These are phyloP conservation scores for Sisymbrium altissimum DNA, from an alignment of 345 rosid species.

Conservation along the genomic window DNA sequence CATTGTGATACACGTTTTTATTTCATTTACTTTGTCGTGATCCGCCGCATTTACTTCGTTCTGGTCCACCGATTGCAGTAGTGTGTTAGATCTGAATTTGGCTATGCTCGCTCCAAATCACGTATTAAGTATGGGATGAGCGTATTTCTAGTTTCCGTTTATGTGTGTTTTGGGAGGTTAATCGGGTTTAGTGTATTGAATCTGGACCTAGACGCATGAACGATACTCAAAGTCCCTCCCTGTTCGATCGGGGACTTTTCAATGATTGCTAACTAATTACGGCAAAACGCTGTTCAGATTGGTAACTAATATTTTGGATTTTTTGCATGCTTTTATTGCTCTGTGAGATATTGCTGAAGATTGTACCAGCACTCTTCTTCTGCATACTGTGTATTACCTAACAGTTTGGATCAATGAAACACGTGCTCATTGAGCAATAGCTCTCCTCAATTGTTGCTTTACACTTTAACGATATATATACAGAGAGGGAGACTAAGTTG, in stretches of 20 bases:
- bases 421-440: background rate
- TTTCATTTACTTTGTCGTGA: background rate
- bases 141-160: background rate
- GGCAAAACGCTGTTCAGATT: background rate
- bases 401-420: background rate
- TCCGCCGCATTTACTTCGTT: background rate
- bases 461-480: background rate
- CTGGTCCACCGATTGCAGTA: background rate
- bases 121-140: background rate
- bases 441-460: background rate
- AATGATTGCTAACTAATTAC: too few species aligned
- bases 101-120: background rate
- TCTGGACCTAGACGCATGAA: background rate
- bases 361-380: background rate
- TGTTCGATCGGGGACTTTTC: background rate
- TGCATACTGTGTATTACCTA: background rate
- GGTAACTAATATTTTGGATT: background rate
- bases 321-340: slow-evolving; percentile 2
- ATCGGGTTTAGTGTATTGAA: background rate
- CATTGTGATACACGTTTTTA: slow-evolving; percentile 5
- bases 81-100: slow-evolving; percentile 28
- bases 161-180: background rate
- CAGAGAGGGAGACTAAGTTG: background rate
- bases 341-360: too few species aligned
- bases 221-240: background rate